Evolutionary conservation across 169 alveolate genomes (phyloP).

Genomic region (Perkinsus chesapeaki): DNA sequence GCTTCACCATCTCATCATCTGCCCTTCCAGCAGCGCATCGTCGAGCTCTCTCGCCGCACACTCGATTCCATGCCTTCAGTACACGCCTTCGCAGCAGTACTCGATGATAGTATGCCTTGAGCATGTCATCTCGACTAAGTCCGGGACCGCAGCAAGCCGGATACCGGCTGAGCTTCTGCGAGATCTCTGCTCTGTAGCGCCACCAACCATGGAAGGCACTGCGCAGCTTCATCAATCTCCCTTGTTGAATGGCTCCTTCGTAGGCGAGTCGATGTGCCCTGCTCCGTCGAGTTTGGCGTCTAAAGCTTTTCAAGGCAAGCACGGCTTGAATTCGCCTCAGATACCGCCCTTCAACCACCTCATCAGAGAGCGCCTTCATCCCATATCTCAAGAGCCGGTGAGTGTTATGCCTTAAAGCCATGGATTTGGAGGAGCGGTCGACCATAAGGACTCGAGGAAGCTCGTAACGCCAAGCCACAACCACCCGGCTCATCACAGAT

Average conservation of each 20-base stretch:
- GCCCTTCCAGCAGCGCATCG: not conserved
- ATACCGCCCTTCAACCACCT: not conserved
- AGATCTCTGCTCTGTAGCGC: not conserved
- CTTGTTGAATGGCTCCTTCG: too few relatives aligned
- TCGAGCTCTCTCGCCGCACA: not conserved
- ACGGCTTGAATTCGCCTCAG: not conserved
- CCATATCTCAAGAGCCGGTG: not conserved
- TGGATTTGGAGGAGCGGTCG: not conserved
- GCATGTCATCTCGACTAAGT: not conserved
- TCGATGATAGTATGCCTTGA: not conserved
- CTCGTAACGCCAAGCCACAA: not conserved
- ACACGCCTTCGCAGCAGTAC: not conserved
- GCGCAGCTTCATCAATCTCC: not conserved
- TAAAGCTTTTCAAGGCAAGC: not conserved
- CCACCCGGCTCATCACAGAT: not conserved
- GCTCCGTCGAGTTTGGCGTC: not conserved
- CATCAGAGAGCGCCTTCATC: not conserved
- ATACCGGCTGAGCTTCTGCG: not conserved
- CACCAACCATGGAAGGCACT: not conserved
- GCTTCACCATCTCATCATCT: not conserved
- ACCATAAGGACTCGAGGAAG: not conserved
- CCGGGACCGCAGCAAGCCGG: not conserved
- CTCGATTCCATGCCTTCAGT: not conserved
- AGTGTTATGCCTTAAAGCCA: not conserved
- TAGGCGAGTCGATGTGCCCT: too few relatives aligned